Percentiles rank a stretch among this genome's conserved stretches.
Evolutionary conservation across 2,329 filamentous ascomycete species (phyloP).

Genomic region (Hypoxylon sp.): DNA sequence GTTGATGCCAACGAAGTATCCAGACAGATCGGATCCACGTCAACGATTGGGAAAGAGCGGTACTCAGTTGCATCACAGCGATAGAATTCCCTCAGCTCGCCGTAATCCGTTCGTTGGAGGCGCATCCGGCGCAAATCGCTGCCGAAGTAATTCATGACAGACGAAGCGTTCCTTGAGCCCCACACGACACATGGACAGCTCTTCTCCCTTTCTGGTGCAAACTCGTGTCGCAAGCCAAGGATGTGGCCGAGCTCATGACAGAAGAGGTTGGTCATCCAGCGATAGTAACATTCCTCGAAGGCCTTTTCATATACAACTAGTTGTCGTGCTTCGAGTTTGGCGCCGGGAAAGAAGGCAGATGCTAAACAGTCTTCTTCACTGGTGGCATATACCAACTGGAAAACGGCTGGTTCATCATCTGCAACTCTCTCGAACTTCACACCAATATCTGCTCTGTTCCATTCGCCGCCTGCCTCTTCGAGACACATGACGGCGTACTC

Average conservation of each 20-base stretch:
- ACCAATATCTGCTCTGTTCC: not conserved
- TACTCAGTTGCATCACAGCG: no score
- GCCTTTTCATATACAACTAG: not conserved
- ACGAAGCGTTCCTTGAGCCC: not conserved
- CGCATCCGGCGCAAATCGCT: no score
- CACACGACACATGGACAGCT: not conserved
- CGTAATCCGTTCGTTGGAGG: no score
- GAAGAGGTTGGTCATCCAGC: slow-evolving; percentile 12
- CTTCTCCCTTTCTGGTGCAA: slow-evolving; percentile 1
- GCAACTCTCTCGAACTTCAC: slow-evolving; percentile 16
- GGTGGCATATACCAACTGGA: slow-evolving; percentile 27
- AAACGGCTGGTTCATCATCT: slow-evolving; percentile 7
- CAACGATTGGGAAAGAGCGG: no score
- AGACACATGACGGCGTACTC: not conserved
- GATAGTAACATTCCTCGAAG: not conserved
- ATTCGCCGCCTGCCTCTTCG: not conserved
- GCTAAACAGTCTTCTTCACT: no score
- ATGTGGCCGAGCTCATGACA: slow-evolving; percentile 33
- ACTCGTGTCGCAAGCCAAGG: slow-evolving; percentile 26
- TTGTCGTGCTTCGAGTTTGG: not conserved
- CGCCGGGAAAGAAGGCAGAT: slow-evolving; percentile 1
- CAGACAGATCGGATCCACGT: no score
- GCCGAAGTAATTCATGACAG: not conserved
- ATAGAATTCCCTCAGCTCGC: no score
- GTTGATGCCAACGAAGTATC: no score